These are phyloP conservation scores for Ostreobium quekettii DNA, from an alignment of 139 green algal genomes.

Conservation along the genomic window DNA sequence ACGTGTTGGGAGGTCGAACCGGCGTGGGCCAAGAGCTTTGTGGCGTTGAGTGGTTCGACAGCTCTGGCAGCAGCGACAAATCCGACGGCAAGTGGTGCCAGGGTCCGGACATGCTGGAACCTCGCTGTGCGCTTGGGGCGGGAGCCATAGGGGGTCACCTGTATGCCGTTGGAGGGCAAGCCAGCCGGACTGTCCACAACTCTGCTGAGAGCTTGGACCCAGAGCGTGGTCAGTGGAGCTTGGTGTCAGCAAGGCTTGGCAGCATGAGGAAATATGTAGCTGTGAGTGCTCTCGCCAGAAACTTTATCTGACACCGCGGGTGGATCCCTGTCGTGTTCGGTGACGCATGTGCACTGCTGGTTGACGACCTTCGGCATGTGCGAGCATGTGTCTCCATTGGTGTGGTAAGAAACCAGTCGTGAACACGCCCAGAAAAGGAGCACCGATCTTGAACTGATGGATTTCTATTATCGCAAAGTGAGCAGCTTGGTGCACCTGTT, in stretches of 20 bases:
- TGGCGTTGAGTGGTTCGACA: constrained; percentile 27
- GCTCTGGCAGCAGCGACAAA: constrained; percentile 19
- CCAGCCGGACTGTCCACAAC: constrained; percentile 30
- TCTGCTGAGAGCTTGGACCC: constrained; percentile 33
- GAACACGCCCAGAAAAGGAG: too few species aligned
- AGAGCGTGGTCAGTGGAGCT: constrained; percentile 29
- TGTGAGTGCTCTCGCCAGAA: constrained; percentile 23
- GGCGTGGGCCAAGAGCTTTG: constrained; percentile 24
- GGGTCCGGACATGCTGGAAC: constrained; percentile 27
- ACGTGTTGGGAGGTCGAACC: constrained; percentile 29
- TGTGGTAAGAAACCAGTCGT: too few species aligned
- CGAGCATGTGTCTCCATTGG: too few species aligned
- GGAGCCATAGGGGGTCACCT: constrained; percentile 29
- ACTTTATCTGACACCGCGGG: too few species aligned
- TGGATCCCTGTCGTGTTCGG: too few species aligned
- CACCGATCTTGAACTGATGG: too few species aligned
- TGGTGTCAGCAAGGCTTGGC: constrained; percentile 26
- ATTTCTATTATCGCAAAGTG: too few species aligned
- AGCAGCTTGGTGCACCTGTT: too few species aligned
- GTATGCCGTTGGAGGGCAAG: constrained; percentile 55
- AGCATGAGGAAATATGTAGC: constrained; percentile 48
- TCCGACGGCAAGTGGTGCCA: constrained; percentile 24
- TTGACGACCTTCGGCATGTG: too few species aligned
- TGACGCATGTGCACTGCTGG: too few species aligned
- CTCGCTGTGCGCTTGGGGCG: constrained; percentile 35